Conservation (phyloP, 2,329 filamentous ascomycete species). For the Chrysoporthe puriensis region DNA sequence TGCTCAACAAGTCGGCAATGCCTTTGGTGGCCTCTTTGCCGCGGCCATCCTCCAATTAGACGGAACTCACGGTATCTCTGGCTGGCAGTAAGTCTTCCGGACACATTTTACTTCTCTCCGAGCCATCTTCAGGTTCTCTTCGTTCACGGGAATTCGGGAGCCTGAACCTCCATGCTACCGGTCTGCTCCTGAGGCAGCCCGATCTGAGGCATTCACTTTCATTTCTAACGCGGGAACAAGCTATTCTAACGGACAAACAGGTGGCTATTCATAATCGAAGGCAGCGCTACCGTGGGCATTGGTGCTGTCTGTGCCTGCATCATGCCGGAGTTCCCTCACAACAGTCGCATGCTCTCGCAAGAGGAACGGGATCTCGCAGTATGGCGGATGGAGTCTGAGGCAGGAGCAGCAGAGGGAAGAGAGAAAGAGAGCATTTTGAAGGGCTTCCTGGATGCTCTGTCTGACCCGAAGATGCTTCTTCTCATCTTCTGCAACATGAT, state of each 20-base stretch:
- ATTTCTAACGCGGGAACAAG: neutral
- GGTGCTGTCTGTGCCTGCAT: conserved; percentile 39
- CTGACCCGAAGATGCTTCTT: conserved; percentile 43
- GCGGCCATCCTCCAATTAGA: conserved; percentile 53
- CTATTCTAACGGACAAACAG: neutral
- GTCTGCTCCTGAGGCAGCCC: neutral
- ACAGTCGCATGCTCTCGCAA: conserved; percentile 39
- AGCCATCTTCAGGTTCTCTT: too few species aligned
- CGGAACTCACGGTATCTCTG: conserved; percentile 48
- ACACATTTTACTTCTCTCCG: neutral
- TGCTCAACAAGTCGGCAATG: conserved; percentile 42
- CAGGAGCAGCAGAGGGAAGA: conserved; percentile 43
- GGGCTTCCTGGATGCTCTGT: conserved; percentile 37
- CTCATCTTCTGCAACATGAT: conserved; percentile 45
- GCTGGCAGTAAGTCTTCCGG: conserved; percentile 47
- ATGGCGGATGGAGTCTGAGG: conserved; percentile 41
- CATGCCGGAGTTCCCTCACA: conserved; percentile 46
- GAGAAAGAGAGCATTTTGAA: conserved; percentile 38
- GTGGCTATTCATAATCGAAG: conserved; percentile 54
- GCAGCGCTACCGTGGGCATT: conserved; percentile 47
- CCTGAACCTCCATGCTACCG: too few species aligned
- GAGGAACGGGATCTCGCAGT: conserved; percentile 38
- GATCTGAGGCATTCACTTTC: neutral
- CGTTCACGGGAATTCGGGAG: too few species aligned
- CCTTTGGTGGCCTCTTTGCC: conserved; percentile 55